Base-by-base conservation (phyloP, 331 rosid genomes). In the Malus hybrid region DNA sequence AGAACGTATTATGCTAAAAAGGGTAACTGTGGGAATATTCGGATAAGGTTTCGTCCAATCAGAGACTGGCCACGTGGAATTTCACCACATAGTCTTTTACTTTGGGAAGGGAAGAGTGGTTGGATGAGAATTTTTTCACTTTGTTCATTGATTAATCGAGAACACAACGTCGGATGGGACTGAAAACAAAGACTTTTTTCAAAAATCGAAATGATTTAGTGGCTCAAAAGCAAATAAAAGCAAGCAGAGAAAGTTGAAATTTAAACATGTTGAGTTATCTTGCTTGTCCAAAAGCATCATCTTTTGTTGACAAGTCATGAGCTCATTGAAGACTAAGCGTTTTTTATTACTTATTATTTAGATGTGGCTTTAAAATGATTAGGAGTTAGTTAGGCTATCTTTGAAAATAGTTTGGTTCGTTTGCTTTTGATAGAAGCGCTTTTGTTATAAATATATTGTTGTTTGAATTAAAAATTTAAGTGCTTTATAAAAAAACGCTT, bases 131-230 rank as follows among this genome's bases (percentile, higher is more conserved):
- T 61, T 62, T 27, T 52, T 15, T 42, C 8, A 20, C 44, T 60
- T 73, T 73, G 19, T 66, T 66, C 16, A 14, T 27, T 7, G 24
- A 18, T 29, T 46, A 44, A 29, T 62, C 18, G 70, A 62, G 32
- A 18, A 16, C 29, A n/a, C 50, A 62, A 44, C 60, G 32, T 50
- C 19, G 33, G 70, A 73, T 62, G 77, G 19, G 70, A 73, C 9
- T 29, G 70, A 42, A 62, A 46, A 59, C 69, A 22, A 6, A 42
- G 60, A 61, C 46, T 27, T 42, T 55, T 14, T 3, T 29, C 7
- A 24, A 39, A 73, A 73, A 8, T 62, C 4, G 67, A 66, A 66
- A 55, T 76, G n/a, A 67, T 60, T 56, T 7, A 27, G 34, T 13
- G 18, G 34, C 39, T 68, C 66, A 33, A 39, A 78, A 55, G 24